Conservation (phyloP, 768 basidiomycete genomes). For the Termitomyces sp. region DNA sequence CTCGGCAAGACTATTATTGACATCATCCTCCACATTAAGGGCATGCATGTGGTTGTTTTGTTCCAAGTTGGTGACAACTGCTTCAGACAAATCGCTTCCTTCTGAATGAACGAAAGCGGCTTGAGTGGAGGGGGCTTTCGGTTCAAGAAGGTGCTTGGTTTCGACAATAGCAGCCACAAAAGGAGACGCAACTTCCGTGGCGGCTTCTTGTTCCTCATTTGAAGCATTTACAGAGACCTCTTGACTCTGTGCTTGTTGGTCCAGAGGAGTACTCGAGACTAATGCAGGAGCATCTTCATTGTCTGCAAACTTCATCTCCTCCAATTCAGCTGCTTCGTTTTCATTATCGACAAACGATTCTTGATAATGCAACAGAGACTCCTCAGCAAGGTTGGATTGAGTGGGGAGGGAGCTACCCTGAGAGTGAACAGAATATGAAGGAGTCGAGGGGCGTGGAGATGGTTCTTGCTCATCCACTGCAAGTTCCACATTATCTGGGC, state of each 20-base stretch:
- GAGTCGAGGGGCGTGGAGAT: constrained; percentile 27
- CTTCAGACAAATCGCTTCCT: background rate
- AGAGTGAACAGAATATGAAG: constrained; percentile 35
- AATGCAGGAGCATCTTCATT: constrained; percentile 4
- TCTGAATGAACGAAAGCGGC: background rate
- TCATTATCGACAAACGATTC: background rate
- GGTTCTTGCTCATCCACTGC: constrained; percentile 2
- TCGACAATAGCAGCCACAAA: background rate
- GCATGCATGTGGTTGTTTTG: background rate
- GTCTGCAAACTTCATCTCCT: constrained; percentile 11
- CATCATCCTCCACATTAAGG: background rate
- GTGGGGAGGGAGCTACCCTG: constrained; percentile 26
- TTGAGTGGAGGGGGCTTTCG: background rate
- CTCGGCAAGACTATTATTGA: background rate
- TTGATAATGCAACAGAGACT: background rate
- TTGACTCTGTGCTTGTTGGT: background rate
- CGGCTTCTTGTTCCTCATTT: background rate
- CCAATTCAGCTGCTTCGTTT: constrained; percentile 4
- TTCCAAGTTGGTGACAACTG: background rate
- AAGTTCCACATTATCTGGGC: constrained; percentile 4
- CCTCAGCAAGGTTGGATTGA: constrained; percentile 10
- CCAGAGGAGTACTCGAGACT: background rate
- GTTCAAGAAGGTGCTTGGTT: background rate
- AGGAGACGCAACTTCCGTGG: background rate
- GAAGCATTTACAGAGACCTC: background rate